Conservation (phyloP, 805 yeast species). For the Cyberlindnera mississippiensis region DNA sequence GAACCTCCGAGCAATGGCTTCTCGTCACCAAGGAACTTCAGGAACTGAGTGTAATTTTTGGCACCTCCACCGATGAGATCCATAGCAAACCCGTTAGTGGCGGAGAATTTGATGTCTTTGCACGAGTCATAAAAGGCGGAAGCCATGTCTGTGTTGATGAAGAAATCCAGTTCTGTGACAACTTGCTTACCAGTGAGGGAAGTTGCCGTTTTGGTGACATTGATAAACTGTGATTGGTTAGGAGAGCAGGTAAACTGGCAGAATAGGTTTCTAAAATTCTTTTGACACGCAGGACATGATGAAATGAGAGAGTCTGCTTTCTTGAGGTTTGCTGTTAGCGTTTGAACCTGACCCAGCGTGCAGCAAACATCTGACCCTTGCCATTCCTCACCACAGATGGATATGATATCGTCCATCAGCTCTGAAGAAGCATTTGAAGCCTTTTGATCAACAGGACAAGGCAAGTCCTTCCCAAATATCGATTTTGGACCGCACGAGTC, state of each 20-base stretch:
- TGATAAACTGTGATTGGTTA: conserved; percentile 68
- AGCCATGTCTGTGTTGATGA: conserved; percentile 58
- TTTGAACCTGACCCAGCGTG: conserved; percentile 53
- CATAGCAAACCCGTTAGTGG: conserved; percentile 96
- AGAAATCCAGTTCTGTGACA: conserved; percentile 69
- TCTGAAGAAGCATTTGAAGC: too few species aligned
- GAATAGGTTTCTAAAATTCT: conserved; percentile 78
- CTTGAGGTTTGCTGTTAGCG: conserved; percentile 55
- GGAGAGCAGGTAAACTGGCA: conserved; percentile 91
- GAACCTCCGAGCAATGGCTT: conserved; percentile 94
- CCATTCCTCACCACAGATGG: conserved; percentile 81
- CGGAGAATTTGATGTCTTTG: conserved; percentile 83
- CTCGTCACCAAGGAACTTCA: conserved; percentile 90
- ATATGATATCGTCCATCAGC: conserved; percentile 43
- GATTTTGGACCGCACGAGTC: conserved; percentile 72
- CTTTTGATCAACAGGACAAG: conserved; percentile 74
- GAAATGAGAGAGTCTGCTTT: conserved; percentile 79
- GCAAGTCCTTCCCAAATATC: conserved; percentile 73
- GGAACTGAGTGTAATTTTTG: conserved; percentile 58
- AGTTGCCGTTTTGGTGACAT: conserved; percentile 53
- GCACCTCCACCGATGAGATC: conserved; percentile 99
- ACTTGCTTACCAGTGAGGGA: conserved; percentile 46
- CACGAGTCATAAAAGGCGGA: conserved; percentile 73
- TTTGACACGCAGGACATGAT: conserved; percentile 90
- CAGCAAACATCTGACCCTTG: conserved; percentile 60